Evolutionary conservation across 176 grass and related monocot species (phyloP).

Genomic region (Triticum turgidum): DNA sequence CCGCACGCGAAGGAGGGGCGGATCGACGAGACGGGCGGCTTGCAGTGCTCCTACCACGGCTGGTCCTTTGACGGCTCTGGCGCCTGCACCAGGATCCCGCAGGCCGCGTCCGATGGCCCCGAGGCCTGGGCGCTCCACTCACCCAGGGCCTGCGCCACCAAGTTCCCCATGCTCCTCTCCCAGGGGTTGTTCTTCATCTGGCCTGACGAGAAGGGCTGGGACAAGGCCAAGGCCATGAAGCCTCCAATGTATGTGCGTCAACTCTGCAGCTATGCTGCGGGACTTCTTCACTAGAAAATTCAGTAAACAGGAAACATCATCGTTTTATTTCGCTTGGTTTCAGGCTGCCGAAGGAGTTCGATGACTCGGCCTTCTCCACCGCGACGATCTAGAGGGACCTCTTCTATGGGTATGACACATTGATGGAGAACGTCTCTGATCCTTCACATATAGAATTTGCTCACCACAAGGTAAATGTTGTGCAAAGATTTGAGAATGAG

Average conservation of each 20-base stretch:
- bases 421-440: too few relatives aligned
- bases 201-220: constrained; percentile 93
- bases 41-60: constrained; percentile 97
- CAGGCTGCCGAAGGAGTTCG: constrained; percentile 90
- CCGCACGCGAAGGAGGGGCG: constrained; percentile 61
- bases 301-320: not conserved
- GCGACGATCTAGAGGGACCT: constrained; percentile 93
- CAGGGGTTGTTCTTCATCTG: constrained; percentile 92
- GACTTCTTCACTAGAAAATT: not conserved
- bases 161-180: constrained; percentile 81
- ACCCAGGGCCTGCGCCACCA: constrained; percentile 64
- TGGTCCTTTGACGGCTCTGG: constrained; percentile 85
- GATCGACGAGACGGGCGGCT: constrained; percentile 88
- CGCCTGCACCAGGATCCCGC: constrained; percentile 78
- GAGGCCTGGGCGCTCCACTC: constrained; percentile 57
- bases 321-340: constrained; percentile 13
- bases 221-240: constrained; percentile 67
- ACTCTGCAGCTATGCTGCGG: not conserved
- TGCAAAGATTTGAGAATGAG: too few relatives aligned
- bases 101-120: constrained; percentile 63
- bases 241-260: constrained; percentile 62
- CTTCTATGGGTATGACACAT: constrained; percentile 79
- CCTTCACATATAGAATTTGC: too few relatives aligned
- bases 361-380: constrained; percentile 76
- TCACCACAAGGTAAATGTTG: too few relatives aligned